These are phyloP conservation scores for Neofusicoccum sp. DNA, from an alignment of 2,329 filamentous ascomycete genomes.

Conservation along the genomic window DNA sequence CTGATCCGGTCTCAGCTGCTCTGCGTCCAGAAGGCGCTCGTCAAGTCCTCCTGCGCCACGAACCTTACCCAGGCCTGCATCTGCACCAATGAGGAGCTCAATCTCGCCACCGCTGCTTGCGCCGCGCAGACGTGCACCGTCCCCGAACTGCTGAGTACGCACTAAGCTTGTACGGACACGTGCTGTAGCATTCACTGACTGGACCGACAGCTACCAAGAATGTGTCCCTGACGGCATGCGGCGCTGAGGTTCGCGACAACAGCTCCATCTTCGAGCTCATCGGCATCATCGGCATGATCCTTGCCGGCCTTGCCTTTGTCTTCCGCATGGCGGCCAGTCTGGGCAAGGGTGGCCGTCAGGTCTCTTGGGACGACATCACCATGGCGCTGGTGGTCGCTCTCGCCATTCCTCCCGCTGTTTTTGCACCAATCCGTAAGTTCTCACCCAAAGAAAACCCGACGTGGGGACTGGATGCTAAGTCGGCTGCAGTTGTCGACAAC, in stretches of 20 bases:
- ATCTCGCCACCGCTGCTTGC: conserved; percentile 37
- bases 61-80: conserved; percentile 43
- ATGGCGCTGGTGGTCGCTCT: conserved; percentile 41
- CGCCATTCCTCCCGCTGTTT: conserved; percentile 29
- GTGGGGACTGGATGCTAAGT: conserved; percentile 19
- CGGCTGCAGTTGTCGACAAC: conserved; percentile 30
- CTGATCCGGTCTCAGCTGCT: conserved; percentile 23
- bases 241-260: conserved; percentile 38
- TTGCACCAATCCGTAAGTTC: conserved; percentile 25
- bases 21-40: conserved; percentile 30
- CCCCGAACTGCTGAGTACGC: conserved; percentile 34
- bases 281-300: conserved; percentile 32
- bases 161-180: background rate
- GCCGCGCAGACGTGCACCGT: conserved; percentile 39
- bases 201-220: conserved; percentile 39
- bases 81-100: conserved; percentile 41
- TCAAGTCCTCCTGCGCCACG: conserved; percentile 39
- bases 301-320: conserved; percentile 37
- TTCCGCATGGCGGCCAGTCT: conserved; percentile 40
- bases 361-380: conserved; percentile 43
- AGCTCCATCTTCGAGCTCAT: conserved; percentile 33
- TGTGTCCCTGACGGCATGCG: conserved; percentile 40
- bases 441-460: background rate
- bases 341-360: conserved; percentile 34
- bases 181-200: background rate